A percentile compares a stretch with the other conserved stretches of the same genome.
Conservation (phyloP, 2,329 filamentous ascomycete species). For the Pyricularia sp. region DNA sequence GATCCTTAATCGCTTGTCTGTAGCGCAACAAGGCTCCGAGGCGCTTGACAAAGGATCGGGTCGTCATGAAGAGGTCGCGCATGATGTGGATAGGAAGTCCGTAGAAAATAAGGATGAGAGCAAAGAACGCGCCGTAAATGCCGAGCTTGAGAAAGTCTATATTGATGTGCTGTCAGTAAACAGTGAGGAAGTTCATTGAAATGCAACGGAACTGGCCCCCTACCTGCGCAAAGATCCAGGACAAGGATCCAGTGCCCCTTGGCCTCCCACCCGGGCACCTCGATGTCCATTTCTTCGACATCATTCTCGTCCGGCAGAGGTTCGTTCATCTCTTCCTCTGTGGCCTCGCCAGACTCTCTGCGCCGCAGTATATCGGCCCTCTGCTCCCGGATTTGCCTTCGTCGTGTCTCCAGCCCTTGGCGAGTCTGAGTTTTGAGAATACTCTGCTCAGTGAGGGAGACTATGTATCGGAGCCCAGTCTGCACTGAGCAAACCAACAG, state of each 20-base stretch:
- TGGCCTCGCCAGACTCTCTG: constrained; percentile 29
- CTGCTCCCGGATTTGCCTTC: constrained; percentile 51
- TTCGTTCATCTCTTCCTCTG: constrained; percentile 34
- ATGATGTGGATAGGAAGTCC: constrained; percentile 94
- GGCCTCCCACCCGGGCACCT: constrained; percentile 90
- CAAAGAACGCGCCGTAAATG: constrained; percentile 86
- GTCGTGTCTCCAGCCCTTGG: constrained; percentile 53
- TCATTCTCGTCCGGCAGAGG: constrained; percentile 49
- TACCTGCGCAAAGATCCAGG: constrained; percentile 71
- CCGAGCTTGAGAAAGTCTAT: constrained; percentile 79
- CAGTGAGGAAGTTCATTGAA: neutral
- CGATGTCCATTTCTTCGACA: constrained; percentile 82
- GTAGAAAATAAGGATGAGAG: constrained; percentile 85
- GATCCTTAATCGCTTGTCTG: constrained; percentile 80
- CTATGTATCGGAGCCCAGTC: constrained; percentile 62
- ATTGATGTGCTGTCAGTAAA: constrained; percentile 5
- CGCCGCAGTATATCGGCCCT: constrained; percentile 37
- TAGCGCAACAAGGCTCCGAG: constrained; percentile 84
- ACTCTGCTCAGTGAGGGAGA: constrained; percentile 65
- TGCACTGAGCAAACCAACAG: constrained; percentile 68
- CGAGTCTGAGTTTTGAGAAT: constrained; percentile 64
- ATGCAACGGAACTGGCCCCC: constrained; percentile 14
- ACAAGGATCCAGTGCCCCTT: constrained; percentile 89
- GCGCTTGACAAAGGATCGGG: constrained; percentile 79
- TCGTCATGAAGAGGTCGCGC: constrained; percentile 86